phyloP scores from a whole-genome alignment of 176 grass and related monocot genomes.

The Musa beccarii region DNA sequence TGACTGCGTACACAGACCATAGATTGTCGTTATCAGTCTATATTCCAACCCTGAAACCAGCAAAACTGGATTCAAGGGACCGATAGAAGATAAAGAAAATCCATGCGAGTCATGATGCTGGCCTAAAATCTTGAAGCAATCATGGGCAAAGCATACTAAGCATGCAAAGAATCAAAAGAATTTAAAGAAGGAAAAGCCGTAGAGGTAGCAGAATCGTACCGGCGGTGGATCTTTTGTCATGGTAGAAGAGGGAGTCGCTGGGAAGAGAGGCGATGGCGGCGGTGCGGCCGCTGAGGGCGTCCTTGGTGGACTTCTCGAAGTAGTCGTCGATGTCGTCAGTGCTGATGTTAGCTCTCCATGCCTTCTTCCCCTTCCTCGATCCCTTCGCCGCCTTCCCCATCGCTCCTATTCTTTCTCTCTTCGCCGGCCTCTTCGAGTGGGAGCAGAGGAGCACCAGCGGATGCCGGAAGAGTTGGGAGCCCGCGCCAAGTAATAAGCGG shows the following conservation, averaged over 20 bases:
- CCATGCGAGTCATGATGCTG: no score
- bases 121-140: no score
- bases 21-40: no score
- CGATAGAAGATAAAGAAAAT: no score
- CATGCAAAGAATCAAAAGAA: background rate
- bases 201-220: background rate
- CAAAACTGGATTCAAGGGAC: no score
- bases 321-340: constrained; percentile 80
- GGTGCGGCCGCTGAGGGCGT: constrained; percentile 45
- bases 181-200: background rate
- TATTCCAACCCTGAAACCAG: no score
- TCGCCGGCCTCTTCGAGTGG: background rate
- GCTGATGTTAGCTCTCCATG: constrained; percentile 79
- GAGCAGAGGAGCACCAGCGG: no score
- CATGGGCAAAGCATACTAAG: no score
- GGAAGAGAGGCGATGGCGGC: constrained; percentile 40
- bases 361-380: constrained; percentile 89
- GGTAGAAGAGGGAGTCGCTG: constrained; percentile 49
- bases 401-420: background rate
- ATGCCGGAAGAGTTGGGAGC: no score
- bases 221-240: constrained; percentile 34
- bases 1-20: no score
- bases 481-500: no score
- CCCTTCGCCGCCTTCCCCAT: constrained; percentile 70
- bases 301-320: constrained; percentile 67